A percentile compares a stretch with the other conserved stretches of the same genome.
Evolutionary conservation across 202 grass and related monocot species (phyloP).

Genomic region (Saccharum hybrid): DNA sequence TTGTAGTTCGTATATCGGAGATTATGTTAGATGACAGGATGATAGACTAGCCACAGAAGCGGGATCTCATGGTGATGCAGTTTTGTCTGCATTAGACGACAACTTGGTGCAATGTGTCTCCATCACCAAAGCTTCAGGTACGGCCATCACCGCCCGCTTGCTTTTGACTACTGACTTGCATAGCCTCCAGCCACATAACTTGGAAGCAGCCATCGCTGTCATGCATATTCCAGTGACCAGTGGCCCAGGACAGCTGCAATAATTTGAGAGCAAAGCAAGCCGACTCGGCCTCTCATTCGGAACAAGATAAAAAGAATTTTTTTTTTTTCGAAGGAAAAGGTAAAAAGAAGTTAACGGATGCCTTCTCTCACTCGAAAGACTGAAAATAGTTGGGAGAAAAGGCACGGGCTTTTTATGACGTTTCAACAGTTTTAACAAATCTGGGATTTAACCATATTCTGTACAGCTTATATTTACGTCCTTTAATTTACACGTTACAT

Average conservation of each 20-base stretch:
- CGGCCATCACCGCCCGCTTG: conserved; percentile 5
- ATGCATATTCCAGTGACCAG: conserved; percentile 53
- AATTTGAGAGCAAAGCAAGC: conserved; percentile 31
- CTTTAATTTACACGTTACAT: conserved; percentile 39
- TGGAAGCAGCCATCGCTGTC: conserved; percentile 43
- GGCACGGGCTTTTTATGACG: conserved; percentile 5
- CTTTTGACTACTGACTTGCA: conserved; percentile 44
- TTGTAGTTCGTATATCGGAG: neutral
- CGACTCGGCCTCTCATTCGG: conserved; percentile 31
- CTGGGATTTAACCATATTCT: conserved; percentile 22
- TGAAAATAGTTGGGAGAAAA: neutral
- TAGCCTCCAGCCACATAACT: conserved; percentile 44
- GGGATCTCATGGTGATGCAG: conserved; percentile 42
- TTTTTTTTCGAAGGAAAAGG: neutral
- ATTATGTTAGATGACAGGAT: conserved; percentile 27
- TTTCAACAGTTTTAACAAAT: neutral
- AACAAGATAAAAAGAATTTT: conserved; percentile 4
- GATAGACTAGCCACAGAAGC: conserved; percentile 8
- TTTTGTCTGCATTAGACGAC: conserved; percentile 34
- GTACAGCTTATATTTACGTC: conserved; percentile 50
- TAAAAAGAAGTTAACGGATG: neutral
- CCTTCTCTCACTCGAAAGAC: neutral
- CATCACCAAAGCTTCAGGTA: conserved; percentile 45
- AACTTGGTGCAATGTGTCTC: conserved; percentile 21
- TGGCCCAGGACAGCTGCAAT: conserved; percentile 29